Percentiles rank a stretch among this genome's conserved stretches.
These are phyloP conservation scores for Debaryomyces robertsiae DNA, from an alignment of 1,139 yeast species.

Conservation along the genomic window DNA sequence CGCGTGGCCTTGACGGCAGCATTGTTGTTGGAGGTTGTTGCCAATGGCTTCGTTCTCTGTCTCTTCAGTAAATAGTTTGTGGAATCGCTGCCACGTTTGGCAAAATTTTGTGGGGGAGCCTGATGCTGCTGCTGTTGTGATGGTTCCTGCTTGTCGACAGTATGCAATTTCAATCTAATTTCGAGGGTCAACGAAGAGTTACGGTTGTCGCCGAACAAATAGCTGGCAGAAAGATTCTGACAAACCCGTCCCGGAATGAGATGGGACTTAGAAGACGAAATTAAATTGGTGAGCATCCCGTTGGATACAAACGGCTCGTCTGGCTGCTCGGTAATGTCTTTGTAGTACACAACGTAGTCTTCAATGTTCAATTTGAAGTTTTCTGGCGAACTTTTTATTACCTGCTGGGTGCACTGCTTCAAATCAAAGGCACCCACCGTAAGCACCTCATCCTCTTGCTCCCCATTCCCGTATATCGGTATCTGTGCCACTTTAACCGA, in stretches of 20 bases:
- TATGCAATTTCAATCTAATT: constrained; percentile 60
- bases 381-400: constrained; percentile 59
- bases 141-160: constrained; percentile 29
- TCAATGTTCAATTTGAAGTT: constrained; percentile 47
- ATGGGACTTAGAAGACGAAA: constrained; percentile 29
- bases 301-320: constrained; percentile 79
- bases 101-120: constrained; percentile 14
- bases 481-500: constrained; percentile 52
- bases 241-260: constrained; percentile 73
- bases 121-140: constrained; percentile 13
- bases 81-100: constrained; percentile 15
- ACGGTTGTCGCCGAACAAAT: constrained; percentile 46
- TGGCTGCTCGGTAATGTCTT: constrained; percentile 68
- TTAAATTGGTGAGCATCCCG: constrained; percentile 58
- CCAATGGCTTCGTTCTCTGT: constrained; percentile 10
- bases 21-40: constrained; percentile 20
- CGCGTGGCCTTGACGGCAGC: constrained; percentile 57
- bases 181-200: constrained; percentile 60
- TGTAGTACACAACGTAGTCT: constrained; percentile 73
- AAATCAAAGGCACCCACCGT: constrained; percentile 61
- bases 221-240: constrained; percentile 61
- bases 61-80: constrained; percentile 1
- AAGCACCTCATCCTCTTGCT: constrained; percentile 36
- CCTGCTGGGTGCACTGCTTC: constrained; percentile 52
- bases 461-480: constrained; percentile 31